Base-by-base conservation (phyloP, 495 filamentous ascomycete species). In the Penicillium lividum region DNA sequence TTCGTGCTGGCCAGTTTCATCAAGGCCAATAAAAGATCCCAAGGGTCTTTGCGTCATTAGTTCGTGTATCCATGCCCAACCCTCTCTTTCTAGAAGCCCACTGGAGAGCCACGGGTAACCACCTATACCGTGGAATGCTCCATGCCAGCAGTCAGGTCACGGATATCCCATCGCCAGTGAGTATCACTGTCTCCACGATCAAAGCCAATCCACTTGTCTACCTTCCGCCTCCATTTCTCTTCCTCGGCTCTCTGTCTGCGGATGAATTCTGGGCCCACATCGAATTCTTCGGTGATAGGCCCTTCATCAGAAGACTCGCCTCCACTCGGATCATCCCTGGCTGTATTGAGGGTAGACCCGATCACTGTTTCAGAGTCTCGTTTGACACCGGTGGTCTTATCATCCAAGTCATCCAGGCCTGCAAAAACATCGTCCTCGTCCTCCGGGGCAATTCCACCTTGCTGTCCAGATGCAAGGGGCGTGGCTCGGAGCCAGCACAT, bases 201-300 rank as follows among this genome's bases (percentile, higher is more conserved):
- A 75, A 60, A 75, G 53, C 53, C 78, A 67, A 75, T 78, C 94
- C 95, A 98, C 49, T 82, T 85, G 58, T 86, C 85, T 46, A 91
- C 89, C 70, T 91, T 91, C 69, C 85, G 83, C 61, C 87, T 81
- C 95, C 94, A 98, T 62, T 89, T 82, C 51, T 89, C 88, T 74
- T 98, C 94, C 72, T 98, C 94, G 58, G 92, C 92, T 54, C 89
- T 75, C 71, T 97, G 93, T 40, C 91, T 82, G 60, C 86, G 82
- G 49, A 98, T 87, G 68, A 97, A 98, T 73, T 92, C 90, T 5
- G 95, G 95, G 1, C 94, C 94, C 47, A 98, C 89, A 70, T 98
- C 94, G 68, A 98, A 98, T 70, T 98, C 94, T 72, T 98, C 94
- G 11, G 91, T 92, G 28, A 95, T 90, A 30, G 91, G 82, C 82